Conservation (phyloP, 208 protist genomes). For the Trypanosoma caninum region DNA sequence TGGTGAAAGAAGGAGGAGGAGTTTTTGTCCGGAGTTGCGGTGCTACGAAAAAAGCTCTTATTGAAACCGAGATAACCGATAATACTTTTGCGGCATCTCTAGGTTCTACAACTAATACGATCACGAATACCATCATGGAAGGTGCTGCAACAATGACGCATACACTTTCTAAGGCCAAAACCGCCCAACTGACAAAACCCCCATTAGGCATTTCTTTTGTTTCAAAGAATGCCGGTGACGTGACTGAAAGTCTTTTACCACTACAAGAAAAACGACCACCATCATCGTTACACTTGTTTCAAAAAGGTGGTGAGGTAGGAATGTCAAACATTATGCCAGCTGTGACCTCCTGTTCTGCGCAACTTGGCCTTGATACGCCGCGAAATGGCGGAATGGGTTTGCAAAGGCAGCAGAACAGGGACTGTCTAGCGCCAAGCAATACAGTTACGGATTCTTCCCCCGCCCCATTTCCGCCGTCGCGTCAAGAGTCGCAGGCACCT, state of each 20-base stretch:
- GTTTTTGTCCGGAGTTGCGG: too few relatives aligned
- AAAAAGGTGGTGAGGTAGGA: not conserved
- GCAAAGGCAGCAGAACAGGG: not conserved
- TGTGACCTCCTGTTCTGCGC: too few relatives aligned
- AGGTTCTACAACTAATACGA: too few relatives aligned
- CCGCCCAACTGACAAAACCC: too few relatives aligned
- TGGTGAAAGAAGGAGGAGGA: not conserved
- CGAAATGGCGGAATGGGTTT: constrained; percentile 3
- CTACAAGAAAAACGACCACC: not conserved
- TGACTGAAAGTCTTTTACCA: not conserved
- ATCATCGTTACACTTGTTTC: not conserved
- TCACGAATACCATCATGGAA: too few relatives aligned
- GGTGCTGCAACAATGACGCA: too few relatives aligned
- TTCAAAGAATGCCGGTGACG: not conserved
- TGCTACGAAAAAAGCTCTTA: too few relatives aligned
- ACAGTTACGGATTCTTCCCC: constrained; percentile 7
- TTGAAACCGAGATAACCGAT: too few relatives aligned
- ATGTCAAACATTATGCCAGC: too few relatives aligned
- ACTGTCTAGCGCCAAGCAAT: not conserved
- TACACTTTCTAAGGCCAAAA: too few relatives aligned
- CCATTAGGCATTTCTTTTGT: too few relatives aligned
- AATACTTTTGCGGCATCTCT: too few relatives aligned
- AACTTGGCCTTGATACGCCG: constrained; percentile 9
- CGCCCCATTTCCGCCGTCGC: constrained; percentile 9
- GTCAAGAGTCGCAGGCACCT: not conserved